Conservation (phyloP, 1,284 basidiomycete species). For the Microbotryomycetes sp. region DNA sequence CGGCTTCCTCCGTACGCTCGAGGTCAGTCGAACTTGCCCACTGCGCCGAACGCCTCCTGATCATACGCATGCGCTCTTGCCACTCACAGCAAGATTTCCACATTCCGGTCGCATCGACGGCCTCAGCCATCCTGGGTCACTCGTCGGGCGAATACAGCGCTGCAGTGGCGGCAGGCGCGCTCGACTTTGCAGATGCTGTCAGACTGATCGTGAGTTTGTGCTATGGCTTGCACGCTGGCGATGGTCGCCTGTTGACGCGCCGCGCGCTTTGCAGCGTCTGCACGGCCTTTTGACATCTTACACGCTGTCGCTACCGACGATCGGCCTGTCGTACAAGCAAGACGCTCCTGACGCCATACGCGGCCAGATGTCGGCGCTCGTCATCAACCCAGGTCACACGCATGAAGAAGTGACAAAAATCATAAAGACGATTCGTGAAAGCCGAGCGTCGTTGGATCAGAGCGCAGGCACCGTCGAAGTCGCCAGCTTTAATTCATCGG, state of each 20-base stretch:
- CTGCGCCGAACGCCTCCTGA: background rate
- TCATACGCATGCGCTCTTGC: background rate
- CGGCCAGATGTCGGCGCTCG: constrained; percentile 37
- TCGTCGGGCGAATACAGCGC: constrained; percentile 38
- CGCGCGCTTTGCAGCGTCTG: constrained; percentile 14
- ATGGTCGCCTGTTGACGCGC: background rate
- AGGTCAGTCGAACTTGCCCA: constrained; percentile 5
- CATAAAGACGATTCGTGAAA: constrained; percentile 21
- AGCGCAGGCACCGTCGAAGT: constrained; percentile 33
- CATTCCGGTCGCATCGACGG: constrained; percentile 19
- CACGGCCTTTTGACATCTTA: constrained; percentile 36
- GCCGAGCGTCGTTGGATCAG: background rate
- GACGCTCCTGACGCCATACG: constrained; percentile 22
- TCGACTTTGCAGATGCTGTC: constrained; percentile 35
- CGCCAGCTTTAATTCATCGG: constrained; percentile 37
- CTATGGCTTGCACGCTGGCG: background rate
- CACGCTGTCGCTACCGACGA: constrained; percentile 29
- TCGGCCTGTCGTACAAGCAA: constrained; percentile 22
- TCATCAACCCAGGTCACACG: constrained; percentile 33
- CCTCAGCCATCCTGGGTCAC: constrained; percentile 35
- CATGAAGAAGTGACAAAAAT: constrained; percentile 33
- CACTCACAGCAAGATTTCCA: constrained; percentile 19
- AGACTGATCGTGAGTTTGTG: constrained; percentile 25
- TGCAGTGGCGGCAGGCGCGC: constrained; percentile 35
- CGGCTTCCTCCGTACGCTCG: constrained; percentile 35